Evolutionary conservation across 2,329 filamentous ascomycete genomes (phyloP), one percentile per base, ranked within the genome.

Genomic region (Trichoderma sp.): DNA sequence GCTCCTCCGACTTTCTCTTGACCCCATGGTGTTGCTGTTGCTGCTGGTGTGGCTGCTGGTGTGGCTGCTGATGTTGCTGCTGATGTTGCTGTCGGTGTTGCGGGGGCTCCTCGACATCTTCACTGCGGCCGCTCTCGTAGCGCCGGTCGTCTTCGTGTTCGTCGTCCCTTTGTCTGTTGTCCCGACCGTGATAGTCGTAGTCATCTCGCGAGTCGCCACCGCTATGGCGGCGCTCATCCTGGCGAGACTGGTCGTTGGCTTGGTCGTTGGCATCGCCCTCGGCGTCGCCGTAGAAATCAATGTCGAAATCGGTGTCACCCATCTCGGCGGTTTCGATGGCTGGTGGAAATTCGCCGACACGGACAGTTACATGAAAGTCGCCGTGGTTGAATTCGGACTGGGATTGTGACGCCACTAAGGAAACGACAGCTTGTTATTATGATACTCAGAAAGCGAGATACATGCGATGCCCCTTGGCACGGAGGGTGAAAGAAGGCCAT

Each of bases 281-380:
- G 67, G 78, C 79, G 66, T 81, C 79, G 71, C 89, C 88, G 73
- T 90, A 90, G 72, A 90, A 88, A 70, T 90, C 88, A 78, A 90
- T 89, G 71, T 90, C 88, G 75, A 88, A 90, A 71, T 89, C 87
- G 72, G 89, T 87, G 72, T 90, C 88, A 70, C 87, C 85, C 88
- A 90, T 90, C 58, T 72, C 78, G 72, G 59, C 56, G 45, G 51
- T 15, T 24, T 51, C 34, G 57, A 51, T 28, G 17, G 56, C 43
- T 39, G 43, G 43, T 10, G 66, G 51, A 65, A 63, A 55, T 55
- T 51, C 67, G 63, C 67, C 69, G 68, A 57, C 51, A 43, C 68
- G 59, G 67, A 64, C 68, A 63, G 41, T 34, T 45, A 52, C 28
- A 61, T 21, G 50, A 30, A 44, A 41, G 34, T 41, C 43, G 19